Conservation (phyloP, 2,329 filamentous ascomycete genomes). For the Shiraia sp. region DNA sequence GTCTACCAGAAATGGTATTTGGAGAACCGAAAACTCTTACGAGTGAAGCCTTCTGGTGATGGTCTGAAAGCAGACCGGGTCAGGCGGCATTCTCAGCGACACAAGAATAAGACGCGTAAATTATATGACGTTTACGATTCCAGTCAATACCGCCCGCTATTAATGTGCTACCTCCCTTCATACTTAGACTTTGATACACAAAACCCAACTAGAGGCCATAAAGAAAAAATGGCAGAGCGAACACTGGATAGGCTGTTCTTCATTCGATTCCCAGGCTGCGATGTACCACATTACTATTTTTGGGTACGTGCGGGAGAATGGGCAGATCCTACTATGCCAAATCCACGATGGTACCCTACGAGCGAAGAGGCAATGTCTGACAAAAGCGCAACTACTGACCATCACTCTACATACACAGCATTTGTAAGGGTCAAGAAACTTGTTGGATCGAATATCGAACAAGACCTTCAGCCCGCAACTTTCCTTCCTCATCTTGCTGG, state of each 20-base stretch:
- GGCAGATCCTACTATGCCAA: conserved; percentile 23
- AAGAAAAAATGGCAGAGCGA: neutral
- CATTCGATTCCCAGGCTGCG: conserved; percentile 29
- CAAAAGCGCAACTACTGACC: neutral
- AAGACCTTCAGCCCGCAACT: neutral
- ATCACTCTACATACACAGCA: neutral
- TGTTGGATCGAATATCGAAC: neutral
- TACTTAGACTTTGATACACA: conserved; percentile 24
- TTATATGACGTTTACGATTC: conserved; percentile 26
- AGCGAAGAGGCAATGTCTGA: neutral
- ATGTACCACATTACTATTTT: conserved; percentile 41
- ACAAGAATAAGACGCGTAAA: conserved; percentile 13
- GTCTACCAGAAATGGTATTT: conserved; percentile 24
- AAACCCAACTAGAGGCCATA: neutral
- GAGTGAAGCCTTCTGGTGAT: conserved; percentile 2
- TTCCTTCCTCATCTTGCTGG: neutral
- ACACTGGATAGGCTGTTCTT: conserved; percentile 29
- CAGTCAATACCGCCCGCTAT: conserved; percentile 19
- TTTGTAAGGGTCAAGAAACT: conserved; percentile 13
- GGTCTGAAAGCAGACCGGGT: conserved; percentile 7
- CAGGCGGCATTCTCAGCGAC: conserved; percentile 8
- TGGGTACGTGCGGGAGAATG: conserved; percentile 27
- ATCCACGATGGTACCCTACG: conserved; percentile 15
- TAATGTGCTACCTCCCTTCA: conserved; percentile 30
- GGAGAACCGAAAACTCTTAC: conserved; percentile 7